Percentiles rank a stretch among this genome's conserved stretches.
Evolutionary conservation across 768 basidiomycete genomes (phyloP).

Genomic region (Hygrophoropsis aurantiaca): DNA sequence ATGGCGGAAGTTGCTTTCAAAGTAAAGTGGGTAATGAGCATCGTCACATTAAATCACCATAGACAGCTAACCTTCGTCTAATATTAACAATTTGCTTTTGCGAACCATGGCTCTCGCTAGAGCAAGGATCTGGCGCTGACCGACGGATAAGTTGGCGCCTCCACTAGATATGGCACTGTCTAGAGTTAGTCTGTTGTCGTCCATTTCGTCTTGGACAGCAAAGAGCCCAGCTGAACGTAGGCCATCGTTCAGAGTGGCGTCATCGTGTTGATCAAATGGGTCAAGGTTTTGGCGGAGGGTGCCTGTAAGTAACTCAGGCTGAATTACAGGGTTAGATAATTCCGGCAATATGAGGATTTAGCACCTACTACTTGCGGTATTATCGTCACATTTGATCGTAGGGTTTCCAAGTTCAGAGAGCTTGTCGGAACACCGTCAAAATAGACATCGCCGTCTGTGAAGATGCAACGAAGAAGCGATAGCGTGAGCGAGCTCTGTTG

Average conservation of each 20-base stretch:
- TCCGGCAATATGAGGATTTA: constrained; percentile 9
- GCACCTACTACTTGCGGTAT: constrained; percentile 54
- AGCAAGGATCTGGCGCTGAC: constrained; percentile 62
- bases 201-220: constrained; percentile 36
- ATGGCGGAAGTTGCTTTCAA: constrained; percentile 46
- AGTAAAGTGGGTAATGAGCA: too few relatives aligned
- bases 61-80: constrained; percentile 48
- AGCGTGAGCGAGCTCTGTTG: constrained; percentile 48
- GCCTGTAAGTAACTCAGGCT: constrained; percentile 55
- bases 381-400: constrained; percentile 55
- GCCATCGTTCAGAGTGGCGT: constrained; percentile 48
- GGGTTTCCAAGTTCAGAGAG: constrained; percentile 49
- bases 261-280: constrained; percentile 56
- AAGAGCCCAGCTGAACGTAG: constrained; percentile 51
- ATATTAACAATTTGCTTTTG: constrained; percentile 52
- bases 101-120: constrained; percentile 60
- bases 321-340: neutral
- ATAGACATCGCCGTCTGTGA: constrained; percentile 49
- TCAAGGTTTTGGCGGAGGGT: constrained; percentile 60
- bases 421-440: constrained; percentile 50
- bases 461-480: constrained; percentile 53
- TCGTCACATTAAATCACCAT: too few relatives aligned
- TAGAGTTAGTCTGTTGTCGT: constrained; percentile 39
- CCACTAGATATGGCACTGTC: constrained; percentile 46
- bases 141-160: constrained; percentile 50